These are phyloP conservation scores for Chrysanthemum seticuspe DNA, from an alignment of 129 eudicot species.

Conservation along the genomic window DNA sequence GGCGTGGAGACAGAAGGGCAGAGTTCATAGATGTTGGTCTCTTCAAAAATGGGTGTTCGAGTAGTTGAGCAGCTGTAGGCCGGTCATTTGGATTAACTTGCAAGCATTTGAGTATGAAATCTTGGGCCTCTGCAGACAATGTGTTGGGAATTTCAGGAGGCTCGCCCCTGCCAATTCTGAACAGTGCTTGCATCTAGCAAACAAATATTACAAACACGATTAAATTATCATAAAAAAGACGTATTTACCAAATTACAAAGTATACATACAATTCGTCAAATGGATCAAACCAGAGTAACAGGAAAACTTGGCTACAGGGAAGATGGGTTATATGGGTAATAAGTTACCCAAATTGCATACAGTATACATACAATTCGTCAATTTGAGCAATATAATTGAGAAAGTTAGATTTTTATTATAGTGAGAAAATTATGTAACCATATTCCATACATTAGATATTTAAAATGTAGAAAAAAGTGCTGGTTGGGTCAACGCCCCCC, in stretches of 20 bases:
- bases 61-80: slow-evolving; percentile 70
- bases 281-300: not conserved
- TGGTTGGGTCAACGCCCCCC: not conserved
- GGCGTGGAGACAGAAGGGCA: slow-evolving; percentile 38
- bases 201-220: slow-evolving; percentile 16
- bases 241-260: not conserved
- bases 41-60: slow-evolving; percentile 70
- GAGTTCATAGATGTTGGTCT: slow-evolving; percentile 36
- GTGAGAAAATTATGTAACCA: not conserved
- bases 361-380: too few species aligned
- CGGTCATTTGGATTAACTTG: slow-evolving; percentile 63
- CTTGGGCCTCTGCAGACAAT: slow-evolving; percentile 65
- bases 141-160: slow-evolving; percentile 64
- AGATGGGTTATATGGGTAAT: not conserved
- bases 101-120: slow-evolving; percentile 68
- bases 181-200: slow-evolving; percentile 73
- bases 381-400: too few species aligned
- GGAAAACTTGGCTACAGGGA: too few species aligned
- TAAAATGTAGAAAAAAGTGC: not conserved
- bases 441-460: not conserved
- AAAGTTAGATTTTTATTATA: too few species aligned
- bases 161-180: slow-evolving; percentile 70
- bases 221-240: not conserved
- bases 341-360: not conserved
- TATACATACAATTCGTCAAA: too few species aligned